Percentiles rank a stretch among this genome's conserved stretches.
Conservation (phyloP, 23 red algal genomes). For the Gracilaria gracilis region DNA sequence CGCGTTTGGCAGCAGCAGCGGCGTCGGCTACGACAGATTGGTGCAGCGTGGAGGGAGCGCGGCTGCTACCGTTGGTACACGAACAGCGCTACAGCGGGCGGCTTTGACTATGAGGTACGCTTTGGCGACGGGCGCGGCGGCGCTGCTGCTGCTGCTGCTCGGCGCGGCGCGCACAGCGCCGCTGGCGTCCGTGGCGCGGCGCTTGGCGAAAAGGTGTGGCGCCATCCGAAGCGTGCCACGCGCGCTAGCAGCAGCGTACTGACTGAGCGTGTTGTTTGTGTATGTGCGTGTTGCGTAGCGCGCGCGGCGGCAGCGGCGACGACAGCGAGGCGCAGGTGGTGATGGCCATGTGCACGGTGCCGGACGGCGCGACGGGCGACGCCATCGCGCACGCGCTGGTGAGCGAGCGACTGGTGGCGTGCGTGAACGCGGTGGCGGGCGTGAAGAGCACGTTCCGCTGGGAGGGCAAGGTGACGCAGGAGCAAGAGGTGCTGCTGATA, state of each 20-base stretch:
- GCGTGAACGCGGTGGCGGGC: slow-evolving; percentile 74
- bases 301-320: too few relatives aligned
- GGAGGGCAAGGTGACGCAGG: slow-evolving; percentile 81
- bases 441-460: slow-evolving; percentile 81
- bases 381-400: slow-evolving; percentile 57
- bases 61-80: too few relatives aligned
- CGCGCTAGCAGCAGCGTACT: not conserved
- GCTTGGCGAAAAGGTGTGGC: not conserved
- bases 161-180: not conserved
- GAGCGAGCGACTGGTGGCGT: slow-evolving; percentile 69
- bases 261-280: too few relatives aligned
- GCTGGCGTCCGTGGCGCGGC: not conserved
- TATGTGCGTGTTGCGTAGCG: too few relatives aligned
- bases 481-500: slow-evolving; percentile 75
- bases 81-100: not conserved
- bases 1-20: too few relatives aligned
- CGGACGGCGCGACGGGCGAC: slow-evolving; percentile 13
- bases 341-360: slow-evolving; percentile 60
- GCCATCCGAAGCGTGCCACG: not conserved
- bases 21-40: too few relatives aligned
- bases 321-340: not conserved
- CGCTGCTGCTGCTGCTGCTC: not conserved
- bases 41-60: too few relatives aligned
- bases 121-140: not conserved
- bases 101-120: slow-evolving; percentile 4